Conservation (phyloP, 768 basidiomycete species). For the Suillus ampliporus region DNA sequence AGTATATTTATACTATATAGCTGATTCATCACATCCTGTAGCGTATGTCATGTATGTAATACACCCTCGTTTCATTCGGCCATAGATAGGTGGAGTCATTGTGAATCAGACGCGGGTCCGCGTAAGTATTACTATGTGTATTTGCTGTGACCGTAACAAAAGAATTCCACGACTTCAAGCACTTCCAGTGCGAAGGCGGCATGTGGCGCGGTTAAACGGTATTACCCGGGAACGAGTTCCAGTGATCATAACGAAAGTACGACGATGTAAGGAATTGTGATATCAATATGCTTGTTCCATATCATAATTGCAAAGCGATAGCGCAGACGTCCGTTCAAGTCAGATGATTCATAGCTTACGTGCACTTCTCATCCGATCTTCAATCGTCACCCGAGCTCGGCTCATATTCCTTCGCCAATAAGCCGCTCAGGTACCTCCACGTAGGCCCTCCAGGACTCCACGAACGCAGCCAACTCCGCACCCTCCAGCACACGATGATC, state of each 20-base stretch:
- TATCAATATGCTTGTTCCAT: background rate
- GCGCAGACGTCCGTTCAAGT: background rate
- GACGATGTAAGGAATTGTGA: background rate
- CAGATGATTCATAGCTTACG: background rate
- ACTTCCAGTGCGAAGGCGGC: too few species aligned
- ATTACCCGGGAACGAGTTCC: too few species aligned
- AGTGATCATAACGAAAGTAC: background rate
- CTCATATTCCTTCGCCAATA: conserved; percentile 55
- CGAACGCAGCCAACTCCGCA: conserved; percentile 87
- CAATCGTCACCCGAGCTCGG: background rate
- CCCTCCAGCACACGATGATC: conserved; percentile 91
- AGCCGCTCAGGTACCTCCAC: conserved; percentile 78
- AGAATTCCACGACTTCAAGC: background rate
- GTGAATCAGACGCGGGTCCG: background rate
- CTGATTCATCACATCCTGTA: background rate
- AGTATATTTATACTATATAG: background rate
- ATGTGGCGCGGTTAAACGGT: too few species aligned
- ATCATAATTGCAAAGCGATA: conserved; percentile 6
- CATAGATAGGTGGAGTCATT: background rate
- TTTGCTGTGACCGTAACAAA: background rate
- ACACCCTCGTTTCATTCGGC: background rate
- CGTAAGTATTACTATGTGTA: background rate
- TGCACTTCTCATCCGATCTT: background rate
- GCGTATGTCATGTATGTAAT: conserved; percentile 1
- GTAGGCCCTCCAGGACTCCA: conserved; percentile 82